Conservation (phyloP, 495 filamentous ascomycete genomes). For the Penicillium canescens region DNA sequence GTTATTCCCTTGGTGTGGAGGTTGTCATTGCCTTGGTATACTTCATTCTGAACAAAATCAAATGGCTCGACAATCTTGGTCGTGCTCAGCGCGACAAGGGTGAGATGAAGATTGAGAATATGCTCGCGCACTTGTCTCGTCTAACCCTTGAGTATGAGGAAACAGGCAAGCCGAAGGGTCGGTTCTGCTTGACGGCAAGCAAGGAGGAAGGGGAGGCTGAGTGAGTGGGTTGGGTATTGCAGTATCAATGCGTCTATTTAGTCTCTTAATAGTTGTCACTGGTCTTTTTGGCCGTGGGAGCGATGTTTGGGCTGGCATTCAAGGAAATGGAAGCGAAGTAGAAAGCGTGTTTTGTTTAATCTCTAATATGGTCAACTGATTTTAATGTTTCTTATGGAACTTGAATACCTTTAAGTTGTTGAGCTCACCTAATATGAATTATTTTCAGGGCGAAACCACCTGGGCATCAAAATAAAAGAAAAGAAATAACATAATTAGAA, state of each 20-base stretch:
- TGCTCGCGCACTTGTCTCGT: constrained; percentile 68
- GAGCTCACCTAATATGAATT: no score
- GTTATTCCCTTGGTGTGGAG: constrained; percentile 70
- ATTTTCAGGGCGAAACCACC: no score
- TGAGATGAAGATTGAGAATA: constrained; percentile 74
- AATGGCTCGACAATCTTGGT: constrained; percentile 70
- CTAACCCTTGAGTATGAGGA: constrained; percentile 69
- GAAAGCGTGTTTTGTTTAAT: neutral
- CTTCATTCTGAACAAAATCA: constrained; percentile 65
- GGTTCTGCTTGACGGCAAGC: constrained; percentile 37
- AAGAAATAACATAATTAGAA: neutral
- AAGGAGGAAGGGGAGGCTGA: constrained; percentile 48
- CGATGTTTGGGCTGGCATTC: neutral
- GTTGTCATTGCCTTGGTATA: constrained; percentile 77
- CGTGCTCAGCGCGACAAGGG: constrained; percentile 65
- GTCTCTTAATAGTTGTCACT: neutral
- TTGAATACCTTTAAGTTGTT: neutral
- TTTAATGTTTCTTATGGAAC: neutral
- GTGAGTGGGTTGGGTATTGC: constrained; percentile 11
- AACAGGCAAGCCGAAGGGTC: constrained; percentile 41
- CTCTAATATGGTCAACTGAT: neutral
- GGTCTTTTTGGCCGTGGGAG: neutral
- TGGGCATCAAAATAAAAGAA: no score
- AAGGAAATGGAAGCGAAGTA: neutral
- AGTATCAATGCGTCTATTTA: neutral